Base-by-base conservation (phyloP, 228 moss, liverwort and hornwort genomes). In the Sphagnum fallax region DNA sequence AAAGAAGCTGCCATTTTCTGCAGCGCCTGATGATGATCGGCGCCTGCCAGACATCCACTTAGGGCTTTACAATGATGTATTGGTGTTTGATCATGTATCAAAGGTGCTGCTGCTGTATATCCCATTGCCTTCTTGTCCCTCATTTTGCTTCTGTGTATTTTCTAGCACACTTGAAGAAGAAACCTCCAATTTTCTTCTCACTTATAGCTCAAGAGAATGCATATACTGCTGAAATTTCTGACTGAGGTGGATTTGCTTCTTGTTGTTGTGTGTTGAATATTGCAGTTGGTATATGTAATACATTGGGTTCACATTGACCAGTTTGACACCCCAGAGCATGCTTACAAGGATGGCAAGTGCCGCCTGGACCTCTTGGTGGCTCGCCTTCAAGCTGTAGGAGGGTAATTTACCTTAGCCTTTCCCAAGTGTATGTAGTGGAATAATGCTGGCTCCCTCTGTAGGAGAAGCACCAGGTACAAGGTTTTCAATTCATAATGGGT, bases 271-370 rank as follows among this genome's bases (percentile, higher is more conserved):
- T 16, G 57, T 78, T 67, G 49, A 85, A 81, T 63, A 32, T 32
- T 32, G 32, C 32, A 32, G 32, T 32, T 87, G n/a, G 71, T 87
- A 6, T 87, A 87, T 65, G 76, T 75, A 51, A 72, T 87, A 62
- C 87, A 87, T 61, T 87, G 87, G 83, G 87, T 87, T 55, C 81
- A 83, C 63, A 59, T 73, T 47, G 83, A 79, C 18, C 59, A 70
- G 47, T 83, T 87, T 49, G 72, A 76, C 9, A 72, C 74, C 60
- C 66, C 70, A 50, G 75, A 60, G 63, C 72, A 73, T 51, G 87
- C 87, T 0, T 83, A 79, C 58, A 55, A 48, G 3, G 60, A 79
- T 70, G 87, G 81, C 48, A 69, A 62, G 50, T 3, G 12, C 18
- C 81, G 60, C 51, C 79, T 87, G 8, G 66, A 77, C 4, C 16